A percentile compares a stretch with the other conserved stretches of the same genome.
Evolutionary conservation across 345 rosid species (phyloP).

Genomic region (Triadica sebifera): DNA sequence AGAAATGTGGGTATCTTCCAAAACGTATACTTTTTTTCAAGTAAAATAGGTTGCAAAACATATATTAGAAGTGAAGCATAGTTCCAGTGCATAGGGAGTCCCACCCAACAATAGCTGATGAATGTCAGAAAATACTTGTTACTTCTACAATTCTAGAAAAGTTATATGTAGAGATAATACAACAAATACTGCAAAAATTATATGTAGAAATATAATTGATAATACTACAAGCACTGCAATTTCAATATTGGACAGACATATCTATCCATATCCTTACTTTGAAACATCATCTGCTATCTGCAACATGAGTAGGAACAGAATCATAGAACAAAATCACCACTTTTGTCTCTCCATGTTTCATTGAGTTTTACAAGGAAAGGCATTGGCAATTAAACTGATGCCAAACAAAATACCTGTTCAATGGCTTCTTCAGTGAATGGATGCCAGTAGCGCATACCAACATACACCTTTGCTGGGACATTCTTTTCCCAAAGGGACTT

Average conservation of each 20-base stretch:
- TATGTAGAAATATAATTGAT: not conserved
- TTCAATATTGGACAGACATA: not conserved
- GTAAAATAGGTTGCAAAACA: not conserved
- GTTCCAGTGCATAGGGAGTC: not conserved
- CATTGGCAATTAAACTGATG: slow-evolving; percentile 1
- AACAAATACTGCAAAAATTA: too few relatives aligned
- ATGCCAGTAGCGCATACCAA: slow-evolving; percentile 99
- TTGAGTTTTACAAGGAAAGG: not conserved
- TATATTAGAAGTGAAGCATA: not conserved
- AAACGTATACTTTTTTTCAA: too few relatives aligned
- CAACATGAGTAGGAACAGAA: not conserved
- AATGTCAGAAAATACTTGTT: not conserved
- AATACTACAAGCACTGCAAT: not conserved
- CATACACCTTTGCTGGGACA: slow-evolving; percentile 88
- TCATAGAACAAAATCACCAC: slow-evolving; percentile 3
- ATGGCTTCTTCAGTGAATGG: slow-evolving; percentile 99
- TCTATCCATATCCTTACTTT: not conserved
- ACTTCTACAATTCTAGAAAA: not conserved
- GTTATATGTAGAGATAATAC: too few relatives aligned
- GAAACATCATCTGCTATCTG: not conserved
- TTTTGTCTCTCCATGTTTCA: not conserved
- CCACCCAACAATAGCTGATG: not conserved
- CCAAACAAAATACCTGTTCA: slow-evolving; percentile 58
- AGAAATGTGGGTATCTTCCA: not conserved
- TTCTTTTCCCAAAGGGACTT: slow-evolving; percentile 80